phyloP scores from a whole-genome alignment of 139 green algal genomes.

The Ettlia oleoabundans region DNA sequence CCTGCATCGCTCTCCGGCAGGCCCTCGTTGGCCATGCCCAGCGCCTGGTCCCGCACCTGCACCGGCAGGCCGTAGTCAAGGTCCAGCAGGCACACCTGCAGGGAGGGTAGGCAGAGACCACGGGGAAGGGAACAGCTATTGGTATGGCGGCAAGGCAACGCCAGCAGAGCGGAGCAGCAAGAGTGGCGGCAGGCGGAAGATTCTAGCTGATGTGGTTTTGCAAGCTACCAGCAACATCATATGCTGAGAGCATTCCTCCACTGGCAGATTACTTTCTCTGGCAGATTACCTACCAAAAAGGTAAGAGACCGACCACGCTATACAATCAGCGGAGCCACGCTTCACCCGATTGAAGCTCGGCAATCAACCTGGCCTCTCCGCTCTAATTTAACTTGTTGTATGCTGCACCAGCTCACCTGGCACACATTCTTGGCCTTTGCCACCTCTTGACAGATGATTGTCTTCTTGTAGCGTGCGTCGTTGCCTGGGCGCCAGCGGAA shows the following conservation, averaged over 20 bases:
- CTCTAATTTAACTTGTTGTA: no score
- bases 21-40: slow-evolving; percentile 79
- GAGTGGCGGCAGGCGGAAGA: no score
- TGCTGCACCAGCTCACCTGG: slow-evolving; percentile 70
- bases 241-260: no score
- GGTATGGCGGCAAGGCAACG: neutral
- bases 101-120: neutral
- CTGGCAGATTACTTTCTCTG: no score
- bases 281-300: no score
- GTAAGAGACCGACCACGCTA: no score
- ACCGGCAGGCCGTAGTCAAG: slow-evolving; percentile 96
- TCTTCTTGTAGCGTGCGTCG: slow-evolving; percentile 97
- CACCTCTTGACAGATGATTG: slow-evolving; percentile 98
- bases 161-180: no score
- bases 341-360: neutral
- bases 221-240: no score
- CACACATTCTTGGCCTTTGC: slow-evolving; percentile 99
- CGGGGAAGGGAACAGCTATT: neutral
- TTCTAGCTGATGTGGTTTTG: no score
- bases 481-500: slow-evolving; percentile 91
- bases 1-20: slow-evolving; percentile 88
- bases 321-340: no score
- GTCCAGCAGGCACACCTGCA: slow-evolving; percentile 96
- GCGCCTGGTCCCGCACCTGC: slow-evolving; percentile 84
- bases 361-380: neutral